Conservation (phyloP, 257 asterid species). For the Penstemon barbatus region DNA sequence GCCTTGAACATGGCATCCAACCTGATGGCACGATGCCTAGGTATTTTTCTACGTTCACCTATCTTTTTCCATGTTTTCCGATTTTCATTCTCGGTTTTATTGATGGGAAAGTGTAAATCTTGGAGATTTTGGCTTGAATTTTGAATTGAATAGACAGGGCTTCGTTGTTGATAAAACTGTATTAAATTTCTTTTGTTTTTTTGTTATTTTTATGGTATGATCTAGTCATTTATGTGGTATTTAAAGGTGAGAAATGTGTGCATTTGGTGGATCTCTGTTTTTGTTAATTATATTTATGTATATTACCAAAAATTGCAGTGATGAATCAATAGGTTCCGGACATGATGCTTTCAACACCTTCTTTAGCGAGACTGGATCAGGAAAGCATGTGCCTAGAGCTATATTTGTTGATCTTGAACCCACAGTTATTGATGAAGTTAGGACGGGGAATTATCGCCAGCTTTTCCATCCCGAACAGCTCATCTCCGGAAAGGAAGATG, state of each 20-base stretch:
- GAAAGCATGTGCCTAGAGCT: conserved; percentile 54
- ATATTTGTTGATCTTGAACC: conserved; percentile 56
- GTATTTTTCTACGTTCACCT: conserved; percentile 15
- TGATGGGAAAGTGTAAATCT: not conserved
- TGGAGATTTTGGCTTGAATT: not conserved
- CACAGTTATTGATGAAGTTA: conserved; percentile 48
- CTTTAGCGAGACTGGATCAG: conserved; percentile 53
- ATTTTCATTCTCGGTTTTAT: not conserved
- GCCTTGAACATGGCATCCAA: conserved; percentile 50
- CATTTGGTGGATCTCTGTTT: not conserved
- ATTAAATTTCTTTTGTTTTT: not conserved
- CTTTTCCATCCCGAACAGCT: conserved; percentile 58
- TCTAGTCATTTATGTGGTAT: not conserved
- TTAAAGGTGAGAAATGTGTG: not conserved
- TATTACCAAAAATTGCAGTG: conserved; percentile 32
- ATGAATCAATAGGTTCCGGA: conserved; percentile 41
- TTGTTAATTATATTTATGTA: conserved; percentile 15
- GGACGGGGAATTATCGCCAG: conserved; percentile 51
- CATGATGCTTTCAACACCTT: conserved; percentile 56
- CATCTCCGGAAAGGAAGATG: conserved; percentile 56
- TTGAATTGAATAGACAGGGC: not conserved
- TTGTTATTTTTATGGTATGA: not conserved
- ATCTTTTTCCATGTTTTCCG: not conserved
- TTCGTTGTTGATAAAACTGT: no score
- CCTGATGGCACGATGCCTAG: conserved; percentile 54